Conservation (phyloP, 257 asterid genomes). For the Coffea canephora region DNA sequence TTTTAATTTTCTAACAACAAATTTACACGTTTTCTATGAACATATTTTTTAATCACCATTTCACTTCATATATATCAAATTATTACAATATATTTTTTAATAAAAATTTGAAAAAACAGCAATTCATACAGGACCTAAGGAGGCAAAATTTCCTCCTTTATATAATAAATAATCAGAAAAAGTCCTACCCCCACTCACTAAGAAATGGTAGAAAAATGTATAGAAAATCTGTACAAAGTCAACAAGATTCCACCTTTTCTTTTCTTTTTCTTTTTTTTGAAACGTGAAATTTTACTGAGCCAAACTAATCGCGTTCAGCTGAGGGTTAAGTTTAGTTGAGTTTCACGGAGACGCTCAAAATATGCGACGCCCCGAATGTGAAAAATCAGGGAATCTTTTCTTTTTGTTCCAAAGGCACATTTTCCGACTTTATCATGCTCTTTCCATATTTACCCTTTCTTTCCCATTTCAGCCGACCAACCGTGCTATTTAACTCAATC, state of each 20-base stretch:
- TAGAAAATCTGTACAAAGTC: background rate
- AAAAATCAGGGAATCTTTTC: slow-evolving; percentile 34
- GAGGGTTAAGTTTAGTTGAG: background rate
- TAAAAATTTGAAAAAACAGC: too few relatives aligned
- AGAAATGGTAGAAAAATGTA: background rate
- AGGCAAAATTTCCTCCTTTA: too few relatives aligned
- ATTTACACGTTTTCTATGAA: too few relatives aligned
- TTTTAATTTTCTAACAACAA: too few relatives aligned
- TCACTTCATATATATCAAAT: too few relatives aligned
- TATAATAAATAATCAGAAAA: background rate
- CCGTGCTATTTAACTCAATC: slow-evolving; percentile 33
- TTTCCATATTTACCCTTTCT: slow-evolving; percentile 28
- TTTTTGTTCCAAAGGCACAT: background rate
- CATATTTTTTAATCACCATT: too few relatives aligned
- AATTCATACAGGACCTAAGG: too few relatives aligned
- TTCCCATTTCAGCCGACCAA: background rate
- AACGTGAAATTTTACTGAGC: background rate
- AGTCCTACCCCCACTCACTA: background rate
- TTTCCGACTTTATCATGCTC: background rate
- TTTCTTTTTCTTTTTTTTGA: background rate
- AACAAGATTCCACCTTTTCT: too few relatives aligned
- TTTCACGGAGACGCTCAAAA: background rate
- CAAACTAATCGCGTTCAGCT: background rate
- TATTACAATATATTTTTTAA: too few relatives aligned
- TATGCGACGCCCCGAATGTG: slow-evolving; percentile 52